Evolutionary conservation across 1,139 yeast genomes (phyloP).

Genomic region (Suhomyces atakaporum): DNA sequence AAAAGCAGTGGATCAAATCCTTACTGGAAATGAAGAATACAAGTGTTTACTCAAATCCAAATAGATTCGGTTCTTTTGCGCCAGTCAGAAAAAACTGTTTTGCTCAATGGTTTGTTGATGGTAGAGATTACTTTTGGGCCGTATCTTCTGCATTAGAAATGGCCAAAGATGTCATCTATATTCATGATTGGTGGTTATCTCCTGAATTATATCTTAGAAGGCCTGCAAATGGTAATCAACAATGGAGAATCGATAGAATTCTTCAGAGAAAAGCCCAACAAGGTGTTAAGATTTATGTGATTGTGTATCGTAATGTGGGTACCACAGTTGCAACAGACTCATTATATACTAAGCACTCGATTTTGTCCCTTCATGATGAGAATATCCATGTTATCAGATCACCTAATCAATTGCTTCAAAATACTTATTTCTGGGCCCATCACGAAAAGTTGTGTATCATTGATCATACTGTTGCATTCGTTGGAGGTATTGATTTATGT

Average conservation of each 20-base stretch:
- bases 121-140: constrained; percentile 96
- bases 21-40: constrained; percentile 67
- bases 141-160: constrained; percentile 86
- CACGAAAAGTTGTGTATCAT: constrained; percentile 90
- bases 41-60: constrained; percentile 68
- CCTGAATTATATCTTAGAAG: constrained; percentile 92
- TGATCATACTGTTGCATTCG: constrained; percentile 85
- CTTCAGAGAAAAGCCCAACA: constrained; percentile 88
- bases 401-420: constrained; percentile 92
- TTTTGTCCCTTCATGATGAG: constrained; percentile 75
- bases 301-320: constrained; percentile 94
- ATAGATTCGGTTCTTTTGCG: constrained; percentile 89
- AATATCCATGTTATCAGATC: constrained; percentile 91
- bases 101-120: constrained; percentile 98
- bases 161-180: constrained; percentile 92
- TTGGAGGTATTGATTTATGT: constrained; percentile 96
- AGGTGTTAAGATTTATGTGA: constrained; percentile 91
- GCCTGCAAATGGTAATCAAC: constrained; percentile 94
- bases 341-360: constrained; percentile 88
- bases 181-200: constrained; percentile 98
- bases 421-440: constrained; percentile 98
- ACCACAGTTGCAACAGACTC: constrained; percentile 93
- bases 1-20: constrained; percentile 76
- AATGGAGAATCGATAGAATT: constrained; percentile 87
- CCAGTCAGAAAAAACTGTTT: constrained; percentile 83